phyloP scores from a whole-genome alignment of 2,329 filamentous ascomycete genomes.

The Aphanocladium album region DNA sequence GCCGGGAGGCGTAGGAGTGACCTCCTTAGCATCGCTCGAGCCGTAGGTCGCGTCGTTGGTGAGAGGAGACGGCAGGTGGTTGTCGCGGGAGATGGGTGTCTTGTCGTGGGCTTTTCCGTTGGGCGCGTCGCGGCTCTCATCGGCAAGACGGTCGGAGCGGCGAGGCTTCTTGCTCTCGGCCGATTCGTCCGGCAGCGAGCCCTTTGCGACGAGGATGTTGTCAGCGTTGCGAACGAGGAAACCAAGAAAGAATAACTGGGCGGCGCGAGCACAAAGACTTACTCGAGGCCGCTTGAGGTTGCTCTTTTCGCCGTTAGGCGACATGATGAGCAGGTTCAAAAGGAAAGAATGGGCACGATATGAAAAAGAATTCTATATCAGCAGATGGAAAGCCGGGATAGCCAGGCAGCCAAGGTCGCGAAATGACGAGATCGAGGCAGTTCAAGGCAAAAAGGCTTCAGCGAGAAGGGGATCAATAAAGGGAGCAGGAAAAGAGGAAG shows the following conservation, averaged over 20 bases:
- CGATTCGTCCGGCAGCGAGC: constrained; percentile 58
- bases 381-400: constrained; percentile 6
- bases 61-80: constrained; percentile 75
- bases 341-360: not conserved
- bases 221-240: constrained; percentile 19
- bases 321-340: constrained; percentile 36
- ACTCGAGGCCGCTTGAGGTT: constrained; percentile 80
- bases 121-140: constrained; percentile 27
- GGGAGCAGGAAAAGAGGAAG: not conserved
- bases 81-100: constrained; percentile 57
- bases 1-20: constrained; percentile 65
- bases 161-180: constrained; percentile 78
- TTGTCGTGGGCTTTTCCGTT: constrained; percentile 33
- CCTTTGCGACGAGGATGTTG: constrained; percentile 38
- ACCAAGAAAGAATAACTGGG: constrained; percentile 5
- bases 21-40: constrained; percentile 62
- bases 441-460: not conserved
- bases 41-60: constrained; percentile 56
- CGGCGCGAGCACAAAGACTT: constrained; percentile 27
- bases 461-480: not conserved
- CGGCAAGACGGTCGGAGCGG: constrained; percentile 61
- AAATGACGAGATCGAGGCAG: not conserved
- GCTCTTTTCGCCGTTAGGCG: constrained; percentile 66
- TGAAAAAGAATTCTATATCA: not conserved
- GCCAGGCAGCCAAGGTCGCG: constrained; percentile 8